Conservation (phyloP, 2,329 filamentous ascomycete genomes). For the Xylariaceae sp. region DNA sequence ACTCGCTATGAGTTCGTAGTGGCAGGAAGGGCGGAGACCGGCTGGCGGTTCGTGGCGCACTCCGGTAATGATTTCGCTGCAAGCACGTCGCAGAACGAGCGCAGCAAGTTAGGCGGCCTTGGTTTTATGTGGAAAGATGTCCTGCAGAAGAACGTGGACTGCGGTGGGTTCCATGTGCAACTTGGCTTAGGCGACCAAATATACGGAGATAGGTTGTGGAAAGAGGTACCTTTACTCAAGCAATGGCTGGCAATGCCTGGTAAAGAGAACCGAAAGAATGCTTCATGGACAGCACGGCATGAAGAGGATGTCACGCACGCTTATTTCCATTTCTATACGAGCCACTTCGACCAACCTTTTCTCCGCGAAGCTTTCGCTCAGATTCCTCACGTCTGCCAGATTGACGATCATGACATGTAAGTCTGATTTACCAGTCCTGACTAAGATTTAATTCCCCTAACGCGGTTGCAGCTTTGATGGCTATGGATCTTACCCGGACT, state of each 20-base stretch:
- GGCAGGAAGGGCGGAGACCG: constrained; percentile 85
- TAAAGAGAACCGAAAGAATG: constrained; percentile 89
- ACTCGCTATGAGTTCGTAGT: constrained; percentile 98
- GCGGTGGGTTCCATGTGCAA: constrained; percentile 93
- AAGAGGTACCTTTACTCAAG: constrained; percentile 89
- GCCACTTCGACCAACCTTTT: constrained; percentile 96
- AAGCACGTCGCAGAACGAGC: constrained; percentile 84
- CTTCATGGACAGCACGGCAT: constrained; percentile 90
- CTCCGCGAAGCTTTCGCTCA: constrained; percentile 95
- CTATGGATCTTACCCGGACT: constrained; percentile 95
- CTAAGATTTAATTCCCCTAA: constrained; percentile 23
- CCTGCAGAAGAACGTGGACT: constrained; percentile 94
- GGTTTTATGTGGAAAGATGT: constrained; percentile 99
- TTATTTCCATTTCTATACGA: constrained; percentile 99
- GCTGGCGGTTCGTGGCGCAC: constrained; percentile 95
- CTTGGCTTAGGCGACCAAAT: constrained; percentile 93
- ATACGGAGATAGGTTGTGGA: constrained; percentile 94
- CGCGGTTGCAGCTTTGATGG: constrained; percentile 78
- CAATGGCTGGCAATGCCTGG: constrained; percentile 95
- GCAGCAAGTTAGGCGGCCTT: constrained; percentile 83
- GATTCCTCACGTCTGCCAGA: constrained; percentile 90
- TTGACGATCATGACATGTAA: constrained; percentile 98
- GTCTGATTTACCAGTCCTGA: constrained; percentile 46
- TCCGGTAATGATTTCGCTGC: constrained; percentile 96
- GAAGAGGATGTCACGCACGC: constrained; percentile 96